Percentiles rank a stretch among this genome's conserved stretches.
phyloP scores from a whole-genome alignment of 805 yeast genomes.

The Yarrowia sp. region DNA sequence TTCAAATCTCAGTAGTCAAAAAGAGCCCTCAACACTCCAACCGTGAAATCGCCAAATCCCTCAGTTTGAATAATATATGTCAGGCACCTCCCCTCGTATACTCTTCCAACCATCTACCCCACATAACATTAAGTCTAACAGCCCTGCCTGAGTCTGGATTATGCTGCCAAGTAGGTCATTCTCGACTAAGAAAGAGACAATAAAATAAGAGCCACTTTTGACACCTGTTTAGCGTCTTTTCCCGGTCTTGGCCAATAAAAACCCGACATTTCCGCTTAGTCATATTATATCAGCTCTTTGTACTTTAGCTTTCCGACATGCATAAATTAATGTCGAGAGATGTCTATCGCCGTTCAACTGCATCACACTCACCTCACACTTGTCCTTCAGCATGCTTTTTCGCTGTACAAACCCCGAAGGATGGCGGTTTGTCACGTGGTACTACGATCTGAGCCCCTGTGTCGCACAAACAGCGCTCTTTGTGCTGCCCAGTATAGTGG shows the following conservation, averaged over 20 bases:
- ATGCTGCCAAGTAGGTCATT: not conserved
- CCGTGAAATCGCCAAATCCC: too few relatives aligned
- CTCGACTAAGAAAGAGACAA: too few relatives aligned
- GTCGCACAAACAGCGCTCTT: slow-evolving; percentile 24
- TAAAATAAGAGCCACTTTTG: too few relatives aligned
- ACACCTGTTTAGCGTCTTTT: too few relatives aligned
- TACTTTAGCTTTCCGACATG: not conserved
- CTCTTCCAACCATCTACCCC: too few relatives aligned
- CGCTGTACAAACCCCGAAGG: slow-evolving; percentile 23
- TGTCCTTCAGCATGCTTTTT: not conserved
- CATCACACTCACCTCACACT: not conserved
- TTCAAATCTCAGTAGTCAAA: too few relatives aligned
- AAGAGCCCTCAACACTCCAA: too few relatives aligned
- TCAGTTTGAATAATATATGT: too few relatives aligned
- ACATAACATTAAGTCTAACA: too few relatives aligned
- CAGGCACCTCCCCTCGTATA: too few relatives aligned
- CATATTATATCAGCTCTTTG: not conserved
- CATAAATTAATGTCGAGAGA: slow-evolving; percentile 5
- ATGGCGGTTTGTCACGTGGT: slow-evolving; percentile 19
- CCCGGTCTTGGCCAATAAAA: not conserved
- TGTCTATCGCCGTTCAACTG: not conserved
- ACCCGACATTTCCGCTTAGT: not conserved
- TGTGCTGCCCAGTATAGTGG: slow-evolving; percentile 16
- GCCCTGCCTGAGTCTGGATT: too few relatives aligned
- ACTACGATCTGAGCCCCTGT: slow-evolving; percentile 36